Evolutionary conservation across 331 rosid species (phyloP), one percentile per base, ranked within the genome.

Genomic region (Prunus yedoensis): DNA sequence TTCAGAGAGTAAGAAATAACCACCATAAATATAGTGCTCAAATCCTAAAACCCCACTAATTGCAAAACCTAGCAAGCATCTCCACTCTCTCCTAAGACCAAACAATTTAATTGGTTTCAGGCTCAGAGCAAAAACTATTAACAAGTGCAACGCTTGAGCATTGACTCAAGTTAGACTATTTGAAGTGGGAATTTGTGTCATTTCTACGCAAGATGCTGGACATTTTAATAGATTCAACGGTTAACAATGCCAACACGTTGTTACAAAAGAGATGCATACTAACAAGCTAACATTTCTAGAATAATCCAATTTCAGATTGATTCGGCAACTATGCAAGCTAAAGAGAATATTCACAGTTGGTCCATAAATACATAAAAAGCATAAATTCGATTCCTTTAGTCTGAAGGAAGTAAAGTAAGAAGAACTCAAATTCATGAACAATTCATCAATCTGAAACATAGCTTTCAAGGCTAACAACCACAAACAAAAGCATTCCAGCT

Each of bases 371-470:
- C 63, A 56, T 15, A 8, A 76, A 17, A 75, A 23, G 66, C 63
- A 69, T 45, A 82, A 66, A 82, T 78, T 76, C 43, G 25, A 68
- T 71, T 75, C 81, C 41, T 45, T 30, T 30, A 16, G 20, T 18
- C 14, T 27, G 18, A 13, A 59, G 11, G 23, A 57, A 65, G 5
- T 6, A 38, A 14, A 60, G 41, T 35, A 59, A 23, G 9, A 70
- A 23, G 35, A 68, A 54, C 73, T 71, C 59, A 38, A 73, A 32
- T 28, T 43, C 35, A 18, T 49, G 8, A 4, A 53, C 43, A 64
- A 63, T 65, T 54, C 68, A 53, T 58, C 52, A 66, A 2, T 30
- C 62, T 23, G 28, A 59, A 43, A 20, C 43, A 50, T 69, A 6
- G 49, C 54, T 43, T 43, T 27, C 56, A 74, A 57, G n/a, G 3